These are phyloP conservation scores for Pythium phragmitis DNA, from an alignment of 352 stramenopile genomes.

Conservation along the genomic window DNA sequence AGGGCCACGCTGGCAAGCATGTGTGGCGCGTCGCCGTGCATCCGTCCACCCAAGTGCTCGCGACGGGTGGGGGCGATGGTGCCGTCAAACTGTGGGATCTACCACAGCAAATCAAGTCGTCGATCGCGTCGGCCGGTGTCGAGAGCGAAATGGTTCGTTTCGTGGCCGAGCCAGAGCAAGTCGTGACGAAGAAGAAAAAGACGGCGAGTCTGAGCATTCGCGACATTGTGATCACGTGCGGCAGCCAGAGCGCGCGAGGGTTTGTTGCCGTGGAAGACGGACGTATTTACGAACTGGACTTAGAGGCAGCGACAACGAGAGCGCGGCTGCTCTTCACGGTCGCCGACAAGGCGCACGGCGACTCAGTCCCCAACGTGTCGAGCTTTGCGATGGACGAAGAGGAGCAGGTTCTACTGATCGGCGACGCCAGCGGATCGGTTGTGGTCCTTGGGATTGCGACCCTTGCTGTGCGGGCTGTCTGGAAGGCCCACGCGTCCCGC, in stretches of 20 bases:
- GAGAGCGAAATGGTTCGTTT: conserved; percentile 15
- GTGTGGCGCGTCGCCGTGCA: conserved; percentile 78
- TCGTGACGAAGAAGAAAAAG: conserved; percentile 25
- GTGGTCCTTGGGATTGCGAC: conserved; percentile 46
- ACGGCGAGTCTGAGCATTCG: conserved; percentile 24
- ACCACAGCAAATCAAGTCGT: conserved; percentile 52
- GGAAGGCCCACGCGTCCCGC: conserved; percentile 52
- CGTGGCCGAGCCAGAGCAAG: background rate
- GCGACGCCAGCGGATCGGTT: conserved; percentile 50
- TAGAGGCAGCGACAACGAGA: conserved; percentile 12
- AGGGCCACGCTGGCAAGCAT: conserved; percentile 73
- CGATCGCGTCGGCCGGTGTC: conserved; percentile 18
- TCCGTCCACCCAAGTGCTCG: conserved; percentile 41
- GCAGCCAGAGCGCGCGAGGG: conserved; percentile 20
- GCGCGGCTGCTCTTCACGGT: conserved; percentile 15
- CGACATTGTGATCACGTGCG: conserved; percentile 22
- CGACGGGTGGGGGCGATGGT: conserved; percentile 75
- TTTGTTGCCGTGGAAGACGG: conserved; percentile 72
- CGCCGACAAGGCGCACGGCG: conserved; percentile 11
- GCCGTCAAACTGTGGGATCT: conserved; percentile 82
- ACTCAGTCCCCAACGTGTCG: conserved; percentile 22
- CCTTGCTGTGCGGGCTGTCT: conserved; percentile 32
- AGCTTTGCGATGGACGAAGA: conserved; percentile 30
- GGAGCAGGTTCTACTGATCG: conserved; percentile 49
- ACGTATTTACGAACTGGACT: conserved; percentile 45